These are phyloP conservation scores for Nicotiana attenuata DNA, from an alignment of 257 asterid genomes.

Conservation along the genomic window DNA sequence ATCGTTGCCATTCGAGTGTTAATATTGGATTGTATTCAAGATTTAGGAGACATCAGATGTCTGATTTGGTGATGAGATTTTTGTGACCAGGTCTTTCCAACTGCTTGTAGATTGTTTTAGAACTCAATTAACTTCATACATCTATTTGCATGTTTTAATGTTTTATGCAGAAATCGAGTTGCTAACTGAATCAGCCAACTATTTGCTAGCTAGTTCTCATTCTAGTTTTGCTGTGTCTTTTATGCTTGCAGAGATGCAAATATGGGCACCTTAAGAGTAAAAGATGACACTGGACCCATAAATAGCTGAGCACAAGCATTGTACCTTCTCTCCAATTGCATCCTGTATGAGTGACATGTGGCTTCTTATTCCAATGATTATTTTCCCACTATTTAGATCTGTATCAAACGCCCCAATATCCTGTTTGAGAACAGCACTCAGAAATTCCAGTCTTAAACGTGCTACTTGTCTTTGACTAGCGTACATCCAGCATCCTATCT, in stretches of 20 bases:
- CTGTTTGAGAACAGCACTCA: slow-evolving; percentile 56
- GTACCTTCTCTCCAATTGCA: slow-evolving; percentile 86
- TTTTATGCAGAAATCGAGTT: no score
- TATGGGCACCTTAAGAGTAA: no score
- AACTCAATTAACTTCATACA: neutral
- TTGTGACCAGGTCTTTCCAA: neutral
- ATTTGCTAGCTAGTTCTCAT: no score
- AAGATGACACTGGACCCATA: neutral
- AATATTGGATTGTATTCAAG: neutral
- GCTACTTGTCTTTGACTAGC: slow-evolving; percentile 73
- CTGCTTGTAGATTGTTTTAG: neutral
- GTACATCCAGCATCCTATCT: slow-evolving; percentile 90
- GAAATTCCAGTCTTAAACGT: slow-evolving; percentile 52
- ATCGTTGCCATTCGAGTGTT: neutral
- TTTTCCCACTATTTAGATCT: slow-evolving; percentile 59
- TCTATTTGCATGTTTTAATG: no score
- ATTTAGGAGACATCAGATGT: neutral
- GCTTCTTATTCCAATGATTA: slow-evolving; percentile 58
- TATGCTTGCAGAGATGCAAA: no score
- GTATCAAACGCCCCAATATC: slow-evolving; percentile 76
- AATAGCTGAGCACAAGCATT: neutral
- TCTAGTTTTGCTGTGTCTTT: no score
- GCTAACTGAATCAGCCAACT: no score
- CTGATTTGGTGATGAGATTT: neutral
- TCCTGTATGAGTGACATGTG: slow-evolving; percentile 76